Conservation (phyloP, 257 asterid genomes). For the Solanum paucissectum region DNA sequence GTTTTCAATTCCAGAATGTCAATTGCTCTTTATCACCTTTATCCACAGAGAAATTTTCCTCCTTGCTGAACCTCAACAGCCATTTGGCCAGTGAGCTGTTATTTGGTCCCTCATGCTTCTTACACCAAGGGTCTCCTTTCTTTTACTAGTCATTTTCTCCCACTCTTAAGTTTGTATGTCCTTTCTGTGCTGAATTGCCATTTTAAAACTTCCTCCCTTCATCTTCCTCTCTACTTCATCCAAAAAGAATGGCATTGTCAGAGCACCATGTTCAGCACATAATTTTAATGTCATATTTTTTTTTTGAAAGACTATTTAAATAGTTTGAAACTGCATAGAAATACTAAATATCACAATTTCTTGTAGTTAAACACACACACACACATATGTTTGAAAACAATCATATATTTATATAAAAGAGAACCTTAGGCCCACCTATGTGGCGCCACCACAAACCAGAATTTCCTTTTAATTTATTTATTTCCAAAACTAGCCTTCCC, state of each 20-base stretch:
- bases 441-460: no score
- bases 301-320: background rate
- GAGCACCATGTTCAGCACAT: background rate
- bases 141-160: background rate
- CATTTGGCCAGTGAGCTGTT: background rate
- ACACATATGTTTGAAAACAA: background rate
- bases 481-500: no score
- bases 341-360: background rate
- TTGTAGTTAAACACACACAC: background rate
- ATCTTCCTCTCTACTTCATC: background rate
- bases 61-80: background rate
- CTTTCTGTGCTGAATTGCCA: background rate
- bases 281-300: background rate
- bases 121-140: background rate
- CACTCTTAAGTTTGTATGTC: background rate
- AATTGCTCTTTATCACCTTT: background rate
- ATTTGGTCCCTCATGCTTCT: background rate
- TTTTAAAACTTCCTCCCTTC: background rate
- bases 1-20: background rate
- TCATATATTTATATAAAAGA: no score
- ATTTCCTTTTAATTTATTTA: no score
- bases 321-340: background rate
- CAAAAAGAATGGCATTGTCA: background rate
- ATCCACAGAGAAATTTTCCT: background rate
- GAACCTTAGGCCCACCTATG: no score